A percentile compares a stretch with the other conserved stretches of the same genome.
Conservation (phyloP, 768 basidiomycete species). For the Lentinula detonsa region DNA sequence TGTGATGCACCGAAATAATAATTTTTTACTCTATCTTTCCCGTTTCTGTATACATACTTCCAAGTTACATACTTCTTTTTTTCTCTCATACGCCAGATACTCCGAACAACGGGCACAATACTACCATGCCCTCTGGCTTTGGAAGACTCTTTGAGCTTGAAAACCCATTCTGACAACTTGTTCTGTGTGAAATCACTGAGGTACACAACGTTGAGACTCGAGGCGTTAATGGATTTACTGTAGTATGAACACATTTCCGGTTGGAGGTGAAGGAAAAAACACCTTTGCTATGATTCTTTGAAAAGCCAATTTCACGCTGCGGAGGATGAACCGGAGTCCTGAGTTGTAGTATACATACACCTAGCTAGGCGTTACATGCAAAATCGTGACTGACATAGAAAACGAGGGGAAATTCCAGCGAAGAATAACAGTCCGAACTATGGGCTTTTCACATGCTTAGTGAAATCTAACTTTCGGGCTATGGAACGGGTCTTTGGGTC, state of each 20-base stretch:
- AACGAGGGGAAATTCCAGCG: neutral
- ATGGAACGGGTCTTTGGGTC: conserved; percentile 47
- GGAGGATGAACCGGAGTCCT: too few species aligned
- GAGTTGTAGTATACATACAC: conserved; percentile 1
- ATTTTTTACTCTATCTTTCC: neutral
- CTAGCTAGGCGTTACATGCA: neutral
- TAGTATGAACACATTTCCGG: too few species aligned
- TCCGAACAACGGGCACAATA: too few species aligned
- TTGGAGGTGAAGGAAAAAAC: too few species aligned
- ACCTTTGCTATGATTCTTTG: neutral
- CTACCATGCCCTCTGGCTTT: too few species aligned
- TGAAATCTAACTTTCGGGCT: conserved; percentile 70
- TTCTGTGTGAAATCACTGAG: too few species aligned
- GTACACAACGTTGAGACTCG: too few species aligned
- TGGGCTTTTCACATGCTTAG: conserved; percentile 37
- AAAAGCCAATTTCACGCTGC: neutral
- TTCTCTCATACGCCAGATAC: too few species aligned
- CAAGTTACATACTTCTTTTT: too few species aligned
- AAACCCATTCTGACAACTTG: too few species aligned
- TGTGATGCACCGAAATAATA: conserved; percentile 7
- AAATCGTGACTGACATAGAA: neutral
- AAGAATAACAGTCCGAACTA: neutral
- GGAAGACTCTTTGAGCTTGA: too few species aligned
- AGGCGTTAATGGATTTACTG: too few species aligned
- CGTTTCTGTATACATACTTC: neutral